phyloP scores from a whole-genome alignment of 2,329 filamentous ascomycete species.

The Colletotrichum liaoningense region DNA sequence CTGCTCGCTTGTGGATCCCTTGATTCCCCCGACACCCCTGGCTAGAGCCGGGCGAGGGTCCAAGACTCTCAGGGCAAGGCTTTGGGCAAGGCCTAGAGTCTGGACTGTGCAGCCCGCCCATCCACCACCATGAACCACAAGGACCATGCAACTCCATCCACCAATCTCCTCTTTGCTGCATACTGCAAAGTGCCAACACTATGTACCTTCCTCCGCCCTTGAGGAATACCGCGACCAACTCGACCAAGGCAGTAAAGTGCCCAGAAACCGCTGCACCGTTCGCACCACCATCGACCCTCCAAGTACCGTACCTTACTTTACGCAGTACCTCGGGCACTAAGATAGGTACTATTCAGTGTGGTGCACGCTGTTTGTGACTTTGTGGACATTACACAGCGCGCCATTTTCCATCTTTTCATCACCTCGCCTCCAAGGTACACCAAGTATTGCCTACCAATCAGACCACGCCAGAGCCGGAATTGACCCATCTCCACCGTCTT shows the following conservation, averaged over 20 bases:
- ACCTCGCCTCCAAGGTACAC: background rate
- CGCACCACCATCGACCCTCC: background rate
- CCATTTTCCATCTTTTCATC: background rate
- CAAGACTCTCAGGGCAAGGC: background rate
- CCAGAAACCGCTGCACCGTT: background rate
- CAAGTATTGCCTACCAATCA: background rate
- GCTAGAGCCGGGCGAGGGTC: conserved; percentile 7
- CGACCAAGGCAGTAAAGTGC: background rate
- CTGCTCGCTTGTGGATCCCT: conserved; percentile 28
- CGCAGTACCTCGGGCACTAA: background rate
- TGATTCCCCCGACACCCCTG: conserved; percentile 35
- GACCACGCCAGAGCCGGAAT: background rate
- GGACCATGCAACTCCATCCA: background rate
- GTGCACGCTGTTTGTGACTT: background rate
- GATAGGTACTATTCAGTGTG: background rate
- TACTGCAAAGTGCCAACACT: background rate
- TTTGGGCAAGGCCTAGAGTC: background rate
- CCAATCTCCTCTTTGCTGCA: background rate
- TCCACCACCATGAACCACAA: background rate
- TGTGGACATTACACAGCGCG: background rate
- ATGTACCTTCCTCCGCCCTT: too few species aligned
- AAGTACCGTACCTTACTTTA: background rate
- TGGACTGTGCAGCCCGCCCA: background rate
- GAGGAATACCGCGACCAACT: background rate
- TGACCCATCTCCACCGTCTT: background rate